A percentile compares a stretch with the other conserved stretches of the same genome.
Conservation (phyloP, 495 filamentous ascomycete species). For the Neurospora pannonica region DNA sequence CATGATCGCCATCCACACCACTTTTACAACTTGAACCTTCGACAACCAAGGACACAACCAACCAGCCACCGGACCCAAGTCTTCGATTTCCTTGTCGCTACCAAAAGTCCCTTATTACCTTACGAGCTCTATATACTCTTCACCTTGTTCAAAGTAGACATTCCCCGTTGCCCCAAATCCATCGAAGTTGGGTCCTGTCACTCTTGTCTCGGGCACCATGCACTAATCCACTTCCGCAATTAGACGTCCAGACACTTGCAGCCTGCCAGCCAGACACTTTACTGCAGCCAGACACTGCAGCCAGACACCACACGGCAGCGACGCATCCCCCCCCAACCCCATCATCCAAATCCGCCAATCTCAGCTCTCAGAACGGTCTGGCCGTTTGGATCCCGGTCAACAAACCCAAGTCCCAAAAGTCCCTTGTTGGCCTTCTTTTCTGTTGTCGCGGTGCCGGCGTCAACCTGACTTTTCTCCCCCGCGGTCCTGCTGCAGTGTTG, state of each 20-base stretch:
- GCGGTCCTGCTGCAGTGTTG: background rate
- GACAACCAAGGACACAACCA: background rate
- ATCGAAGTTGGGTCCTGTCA: background rate
- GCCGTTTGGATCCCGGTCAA: background rate
- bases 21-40: background rate
- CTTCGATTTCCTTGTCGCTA: background rate
- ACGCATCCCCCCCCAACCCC: background rate
- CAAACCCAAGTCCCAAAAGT: background rate
- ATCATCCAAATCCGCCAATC: background rate
- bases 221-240: background rate
- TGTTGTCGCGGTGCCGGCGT: background rate
- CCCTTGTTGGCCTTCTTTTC: background rate
- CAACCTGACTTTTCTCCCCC: background rate
- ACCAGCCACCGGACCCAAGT: background rate
- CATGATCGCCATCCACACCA: background rate
- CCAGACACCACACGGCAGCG: background rate
- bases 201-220: background rate
- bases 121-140: background rate
- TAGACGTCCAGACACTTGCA: background rate
- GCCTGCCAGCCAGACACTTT: background rate
- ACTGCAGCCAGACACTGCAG: background rate
- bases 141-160: background rate
- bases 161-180: background rate
- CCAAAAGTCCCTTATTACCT: background rate
- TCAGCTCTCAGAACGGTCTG: background rate